Evolutionary conservation across 495 filamentous ascomycete species (phyloP), one percentile per base, ranked within the genome.

Genomic region (Staphylotrichum longicolle): DNA sequence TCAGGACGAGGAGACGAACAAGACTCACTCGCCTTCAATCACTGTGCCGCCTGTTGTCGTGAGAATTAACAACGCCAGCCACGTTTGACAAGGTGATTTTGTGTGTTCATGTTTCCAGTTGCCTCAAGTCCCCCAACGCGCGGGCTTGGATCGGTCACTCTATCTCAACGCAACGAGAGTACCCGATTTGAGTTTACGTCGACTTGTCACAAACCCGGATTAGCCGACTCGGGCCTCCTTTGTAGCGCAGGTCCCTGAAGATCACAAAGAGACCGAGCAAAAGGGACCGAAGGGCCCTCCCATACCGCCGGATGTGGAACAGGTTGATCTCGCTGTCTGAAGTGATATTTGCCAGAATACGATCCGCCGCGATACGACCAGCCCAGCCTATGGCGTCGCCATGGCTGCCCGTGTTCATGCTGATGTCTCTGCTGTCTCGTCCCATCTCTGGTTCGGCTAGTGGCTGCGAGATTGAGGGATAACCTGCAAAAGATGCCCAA

Each of bases 271-370:
- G 48, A 6, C 12, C 48, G 48, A 9, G 47, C 7, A 34, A 46
- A 4, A 20, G n/a, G 7, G 20, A 27, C 20, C 20, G 37, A 30
- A 48, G 14, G 30, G 15, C 14, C 45, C 30, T 5, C 27, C 37
- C 47, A 35, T 39, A 44, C 35, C 37, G 11, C 15, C 14, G 42
- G 32, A 48, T 39, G 54, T 14, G 42, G 54, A 35, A 57, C 14
- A 5, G 5, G 32, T 11, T 51, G 42, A 49, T 62, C 46, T 56
- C 27, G 20, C 10, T 70, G 69, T 71, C 54, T 58, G 66, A 71
- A 56, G 60, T 68, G 62, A 57, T 67, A 71, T 71, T 67, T 71
- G 69, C 47, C 69, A 71, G 66, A 69, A 71, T 69, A 32, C 39
- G 4, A n/a, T 48, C 61, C 30, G 48, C 42, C 41, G n/a, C 33